Evolutionary conservation across 2,329 filamentous ascomycete genomes (phyloP), one percentile per base, ranked within the genome.

Genomic region (Hypoxylon sp.): DNA sequence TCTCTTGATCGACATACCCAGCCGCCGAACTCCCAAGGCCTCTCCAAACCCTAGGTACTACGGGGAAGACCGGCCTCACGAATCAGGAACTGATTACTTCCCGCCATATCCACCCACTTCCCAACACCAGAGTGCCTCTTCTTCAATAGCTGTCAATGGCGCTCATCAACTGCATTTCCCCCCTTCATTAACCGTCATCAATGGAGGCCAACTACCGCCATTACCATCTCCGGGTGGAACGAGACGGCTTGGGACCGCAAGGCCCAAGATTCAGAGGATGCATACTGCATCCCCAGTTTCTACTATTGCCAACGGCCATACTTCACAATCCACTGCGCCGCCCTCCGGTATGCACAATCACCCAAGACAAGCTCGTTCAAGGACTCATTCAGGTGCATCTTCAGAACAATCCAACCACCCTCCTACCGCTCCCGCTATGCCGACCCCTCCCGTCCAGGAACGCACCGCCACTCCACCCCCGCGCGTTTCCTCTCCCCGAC

Each of bases 1-100:
- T 6, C 86, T 99, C 68, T 78, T 98, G 71, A 97, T 99, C 76
- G 94, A 98, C 74, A 90, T 97, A 19, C 93, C 94, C 14, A 83
- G 85, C 37, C 88, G 90, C 59, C 88, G 91, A 66, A 94, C 93
- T 0, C 94, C 94, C 1, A 92, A 91, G 73, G 90, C 92, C 10
- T 97, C 94, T 9, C 94, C 94, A 2, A 79, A 78, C 48, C 76
- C 77, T 9, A 74, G 75, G 47, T 78, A 71, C 65, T 78, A 77
- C 55, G 50, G 68, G 54, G 76, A 78, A 46, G 76, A 78, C 58
- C 68, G 78, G 48, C 78, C 78, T 24, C 77, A 79, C 53, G 78
- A 79, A 63, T 79, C 78, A 9, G 78, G 72, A 44, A 78, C 73
- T 24, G 78, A 79, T 59, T 79, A 79, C 66, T 79, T 79, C 68